Evolutionary conservation across 108 stramenopile species (phyloP).

Genomic region (Phaeodactylum tricornutum): DNA sequence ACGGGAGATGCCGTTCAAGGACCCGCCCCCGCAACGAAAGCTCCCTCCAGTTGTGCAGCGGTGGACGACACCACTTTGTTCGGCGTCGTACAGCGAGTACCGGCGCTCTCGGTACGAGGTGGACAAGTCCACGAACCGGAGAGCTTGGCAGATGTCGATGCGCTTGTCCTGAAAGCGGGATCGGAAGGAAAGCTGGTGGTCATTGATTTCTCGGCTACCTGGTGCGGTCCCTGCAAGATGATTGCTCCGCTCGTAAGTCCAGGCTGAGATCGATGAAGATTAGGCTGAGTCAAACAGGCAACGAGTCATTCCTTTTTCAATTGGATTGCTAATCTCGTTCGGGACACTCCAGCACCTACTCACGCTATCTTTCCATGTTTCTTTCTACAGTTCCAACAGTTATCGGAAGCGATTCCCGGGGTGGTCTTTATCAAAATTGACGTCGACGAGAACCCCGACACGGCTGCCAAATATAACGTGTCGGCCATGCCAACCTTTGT

Average conservation of each 20-base stretch:
- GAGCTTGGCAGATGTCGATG: conserved; percentile 51
- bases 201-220: conserved; percentile 61
- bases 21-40: too few relatives aligned
- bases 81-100: conserved; percentile 4
- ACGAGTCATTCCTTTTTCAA: too few relatives aligned
- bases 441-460: conserved; percentile 81
- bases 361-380: not conserved
- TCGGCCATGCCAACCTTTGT: conserved; percentile 88
- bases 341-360: too few relatives aligned
- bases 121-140: conserved; percentile 58
- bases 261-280: too few relatives aligned
- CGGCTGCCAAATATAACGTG: conserved; percentile 72
- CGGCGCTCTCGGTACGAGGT: conserved; percentile 33
- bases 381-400: conserved; percentile 36
- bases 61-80: conserved; percentile 5
- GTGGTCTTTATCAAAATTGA: conserved; percentile 84
- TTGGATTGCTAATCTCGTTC: too few relatives aligned
- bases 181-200: conserved; percentile 54
- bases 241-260: conserved; percentile 62
- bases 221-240: conserved; percentile 81
- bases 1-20: too few relatives aligned
- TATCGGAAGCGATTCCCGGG: conserved; percentile 37
- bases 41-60: too few relatives aligned
- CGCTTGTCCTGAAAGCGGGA: conserved; percentile 49
- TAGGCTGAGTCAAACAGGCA: too few relatives aligned